Base-by-base conservation (phyloP, 352 stramenopile genomes). In the Globisporangium paroecandrum region DNA sequence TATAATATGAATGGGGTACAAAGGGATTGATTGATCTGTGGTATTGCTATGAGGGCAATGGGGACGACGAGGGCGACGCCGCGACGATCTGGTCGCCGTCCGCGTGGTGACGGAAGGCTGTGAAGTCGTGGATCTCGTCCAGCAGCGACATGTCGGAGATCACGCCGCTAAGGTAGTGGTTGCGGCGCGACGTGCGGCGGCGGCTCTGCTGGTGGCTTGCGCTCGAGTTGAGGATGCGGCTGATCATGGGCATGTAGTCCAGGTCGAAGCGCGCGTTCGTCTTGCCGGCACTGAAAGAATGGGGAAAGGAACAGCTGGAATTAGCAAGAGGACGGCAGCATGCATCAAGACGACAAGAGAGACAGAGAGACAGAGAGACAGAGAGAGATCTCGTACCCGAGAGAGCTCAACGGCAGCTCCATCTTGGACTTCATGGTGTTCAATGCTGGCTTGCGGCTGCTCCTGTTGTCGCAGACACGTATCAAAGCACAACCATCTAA, bases 101-200 rank as follows among this genome's bases (percentile, higher is more conserved):
- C 13, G n/a, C 56, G 3, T 55, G 25, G 63, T 73, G 73, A 25
- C 69, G 43, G 63, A 82, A 88, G 61, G 69, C 71, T 47, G 77
- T 78, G 64, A 81, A 83, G n/a, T 68, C 67, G 65, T 77, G 76
- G 62, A 90, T 69, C 12, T 90, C 76, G 60, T 91, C 85, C 46
- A 91, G 68, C 47, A 90, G 69, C 27, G 69, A 65, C 78, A 93
- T 87, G 73, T 95, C 87, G 8, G 76, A 62, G 51, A 95, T 72
- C 67, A 95, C 77, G 32, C 89, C 83, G 58, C 81, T 70, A 63
- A 95, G 78, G 75, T 95, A 92, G 64, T 92, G 82, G 65, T 90
- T 87, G 51, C 87, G 85, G 38, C 87, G 73, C 13, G 83, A 93
- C 57, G 80, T 63, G 34, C 84, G 83, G 55, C 86, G 84, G 4